Evolutionary conservation across 2,329 filamentous ascomycete genomes (phyloP), one percentile per base, ranked within the genome.

Genomic region (Sarocladium kiliense): DNA sequence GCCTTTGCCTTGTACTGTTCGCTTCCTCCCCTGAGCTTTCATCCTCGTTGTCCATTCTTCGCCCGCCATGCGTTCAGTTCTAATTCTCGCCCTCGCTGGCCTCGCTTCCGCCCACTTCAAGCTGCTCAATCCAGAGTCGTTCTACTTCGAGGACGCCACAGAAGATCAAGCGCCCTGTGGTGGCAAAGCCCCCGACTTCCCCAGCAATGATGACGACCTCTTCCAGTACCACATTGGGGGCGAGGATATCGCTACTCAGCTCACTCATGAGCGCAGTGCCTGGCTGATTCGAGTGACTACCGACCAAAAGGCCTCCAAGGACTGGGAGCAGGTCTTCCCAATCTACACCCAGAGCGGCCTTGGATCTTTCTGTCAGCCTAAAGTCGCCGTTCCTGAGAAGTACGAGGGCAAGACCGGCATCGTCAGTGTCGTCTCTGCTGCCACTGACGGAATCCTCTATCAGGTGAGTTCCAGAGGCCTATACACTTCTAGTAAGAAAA

Each of bases 281-380:
- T 85, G 76, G 77, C 72, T 85, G 16, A 79, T 82, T 71, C 81
- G 82, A 58, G 78, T 75, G 59, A 85, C 80, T 12, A 70, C 77
- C 19, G 80, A 82, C 61, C 61, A 70, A 49, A 71, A 71, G 11
- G 77, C 73, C 42, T 62, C 64, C 44, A 68, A 70, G 19, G 77
- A 77, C 63, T 85, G 82, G 82, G 76, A 77, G 25, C 70, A 82
- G 63, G 63, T 83, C 53, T 79, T 75, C 62, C 77, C 77, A 27
- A 76, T 81, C 54, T 69, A 82, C 32, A 65, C 72, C 61, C 81
- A 86, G 67, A 78, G 67, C 55, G 80, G 81, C 16, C 68, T 78
- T 2, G 81, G 82, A 54, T 65, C 69, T 51, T 82, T 79, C 60
- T 86, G 83, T 66, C 65, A 78, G 61, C 74, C 77, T 0, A 60